Evolutionary conservation across 441 rosid genomes (phyloP), one percentile per base, ranked within the genome.

Genomic region (Bocquillonia castaneifolia): DNA sequence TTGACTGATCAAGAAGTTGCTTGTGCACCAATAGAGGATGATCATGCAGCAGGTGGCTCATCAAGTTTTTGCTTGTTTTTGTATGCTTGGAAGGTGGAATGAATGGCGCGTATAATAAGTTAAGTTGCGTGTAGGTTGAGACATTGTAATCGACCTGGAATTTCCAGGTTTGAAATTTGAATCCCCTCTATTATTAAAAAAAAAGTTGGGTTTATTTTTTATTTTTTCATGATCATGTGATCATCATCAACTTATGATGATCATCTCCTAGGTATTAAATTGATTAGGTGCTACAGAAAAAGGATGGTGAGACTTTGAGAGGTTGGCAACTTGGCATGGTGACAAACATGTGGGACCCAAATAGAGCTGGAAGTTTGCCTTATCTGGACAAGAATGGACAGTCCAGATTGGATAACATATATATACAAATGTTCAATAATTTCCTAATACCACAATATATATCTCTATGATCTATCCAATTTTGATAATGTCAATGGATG

Each of bases 71-170:
- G 84, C 90, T 79, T 88, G 66, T 85, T 84, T 78, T 79, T 88
- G 13, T 81, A 83, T 68, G 87, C 87, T 71, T 85, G 89, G 93
- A 86, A 79, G 76, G 81, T 76, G n/a, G 86, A 84, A 72, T 83
- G 66, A 78, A 36, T 36, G 56, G 54, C 40, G 22, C n/a, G 15
- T 44, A 26, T 18, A 36, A 14, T 29, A 34, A 36, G 31, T 32
- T 44, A 29, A 17, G n/a, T n/a, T n/a, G n/a, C n/a, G n/a, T n/a
- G n/a, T n/a, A n/a, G n/a, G n/a, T n/a, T n/a, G n/a, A n/a, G n/a
- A n/a, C n/a, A n/a, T n/a, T n/a, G n/a, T n/a, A n/a, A n/a, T n/a
- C n/a, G n/a, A n/a, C n/a, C n/a, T n/a, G n/a, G n/a, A n/a, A n/a
- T n/a, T n/a, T n/a, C n/a, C n/a, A n/a, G n/a, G n/a, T n/a, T n/a